Percentiles rank a stretch among this genome's conserved stretches.
Evolutionary conservation across 768 basidiomycete genomes (phyloP).

Genomic region (Leccinellum luteum): DNA sequence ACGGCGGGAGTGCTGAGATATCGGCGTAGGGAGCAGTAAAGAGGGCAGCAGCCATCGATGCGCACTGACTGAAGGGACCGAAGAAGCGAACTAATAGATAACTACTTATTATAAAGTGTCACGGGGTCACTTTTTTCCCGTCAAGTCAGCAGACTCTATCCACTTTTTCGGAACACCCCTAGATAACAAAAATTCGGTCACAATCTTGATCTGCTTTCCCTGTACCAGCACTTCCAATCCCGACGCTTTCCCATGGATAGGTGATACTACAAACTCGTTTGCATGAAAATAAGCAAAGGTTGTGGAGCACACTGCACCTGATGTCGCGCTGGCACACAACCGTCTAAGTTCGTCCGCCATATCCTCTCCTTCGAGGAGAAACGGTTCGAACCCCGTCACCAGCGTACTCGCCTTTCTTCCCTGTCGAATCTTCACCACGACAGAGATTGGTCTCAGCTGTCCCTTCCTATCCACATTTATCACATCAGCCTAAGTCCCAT

Average conservation of each 20-base stretch:
- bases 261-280: constrained; percentile 46
- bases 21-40: constrained; percentile 22
- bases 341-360: constrained; percentile 79
- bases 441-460: constrained; percentile 61
- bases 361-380: constrained; percentile 61
- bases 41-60: constrained; percentile 13
- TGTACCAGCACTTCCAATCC: constrained; percentile 78
- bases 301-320: constrained; percentile 45
- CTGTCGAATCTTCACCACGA: constrained; percentile 71
- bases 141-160: constrained; percentile 57
- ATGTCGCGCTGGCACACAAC: constrained; percentile 76
- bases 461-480: constrained; percentile 60
- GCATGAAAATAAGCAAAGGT: neutral
- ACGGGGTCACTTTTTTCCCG: constrained; percentile 41
- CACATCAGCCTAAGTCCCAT: neutral
- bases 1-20: constrained; percentile 28
- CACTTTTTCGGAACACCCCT: constrained; percentile 81
- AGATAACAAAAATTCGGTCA: constrained; percentile 61
- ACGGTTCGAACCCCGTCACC: constrained; percentile 79
- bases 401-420: constrained; percentile 75
- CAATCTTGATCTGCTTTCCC: constrained; percentile 71
- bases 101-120: neutral
- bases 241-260: constrained; percentile 53
- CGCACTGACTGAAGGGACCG: neutral
- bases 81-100: neutral